phyloP scores from a whole-genome alignment of 2,329 filamentous ascomycete species.

The Diaporthe destruens region DNA sequence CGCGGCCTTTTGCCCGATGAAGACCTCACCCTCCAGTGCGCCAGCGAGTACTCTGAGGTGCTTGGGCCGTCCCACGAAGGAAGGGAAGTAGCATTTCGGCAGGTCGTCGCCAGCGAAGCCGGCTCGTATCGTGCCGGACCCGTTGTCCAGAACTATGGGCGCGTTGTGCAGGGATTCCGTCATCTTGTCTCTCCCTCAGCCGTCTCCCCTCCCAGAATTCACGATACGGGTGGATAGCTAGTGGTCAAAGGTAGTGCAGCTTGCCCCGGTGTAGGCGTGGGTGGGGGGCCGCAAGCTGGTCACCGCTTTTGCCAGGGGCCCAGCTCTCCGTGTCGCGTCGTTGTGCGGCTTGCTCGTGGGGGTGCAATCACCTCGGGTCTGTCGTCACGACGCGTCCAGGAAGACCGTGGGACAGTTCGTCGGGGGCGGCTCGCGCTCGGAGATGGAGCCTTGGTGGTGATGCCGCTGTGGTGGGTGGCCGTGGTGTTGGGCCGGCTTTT shows the following conservation, averaged over 20 bases:
- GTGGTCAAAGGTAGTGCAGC: not conserved
- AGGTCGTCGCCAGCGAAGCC: constrained; percentile 97
- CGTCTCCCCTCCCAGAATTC: constrained; percentile 20
- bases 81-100: constrained; percentile 97
- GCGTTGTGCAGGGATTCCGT: constrained; percentile 87
- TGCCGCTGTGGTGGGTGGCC: constrained; percentile 15
- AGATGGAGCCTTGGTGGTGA: not conserved
- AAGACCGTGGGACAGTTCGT: not conserved
- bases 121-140: constrained; percentile 95
- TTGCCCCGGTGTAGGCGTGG: constrained; percentile 20
- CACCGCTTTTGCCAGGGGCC: constrained; percentile 24
- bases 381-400: constrained; percentile 13
- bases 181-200: constrained; percentile 54
- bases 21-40: constrained; percentile 94
- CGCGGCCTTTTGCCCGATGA: constrained; percentile 90
- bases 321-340: constrained; percentile 14
- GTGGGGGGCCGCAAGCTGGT: constrained; percentile 26
- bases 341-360: not conserved
- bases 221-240: constrained; percentile 17
- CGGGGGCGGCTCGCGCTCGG: not conserved
- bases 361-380: constrained; percentile 7
- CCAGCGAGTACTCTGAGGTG: constrained; percentile 96
- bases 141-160: constrained; percentile 98
- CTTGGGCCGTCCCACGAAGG: constrained; percentile 96
- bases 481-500: constrained; percentile 12